Evolutionary conservation across 495 filamentous ascomycete genomes (phyloP).

Genomic region (Hyphodiscus hymeniophilus): DNA sequence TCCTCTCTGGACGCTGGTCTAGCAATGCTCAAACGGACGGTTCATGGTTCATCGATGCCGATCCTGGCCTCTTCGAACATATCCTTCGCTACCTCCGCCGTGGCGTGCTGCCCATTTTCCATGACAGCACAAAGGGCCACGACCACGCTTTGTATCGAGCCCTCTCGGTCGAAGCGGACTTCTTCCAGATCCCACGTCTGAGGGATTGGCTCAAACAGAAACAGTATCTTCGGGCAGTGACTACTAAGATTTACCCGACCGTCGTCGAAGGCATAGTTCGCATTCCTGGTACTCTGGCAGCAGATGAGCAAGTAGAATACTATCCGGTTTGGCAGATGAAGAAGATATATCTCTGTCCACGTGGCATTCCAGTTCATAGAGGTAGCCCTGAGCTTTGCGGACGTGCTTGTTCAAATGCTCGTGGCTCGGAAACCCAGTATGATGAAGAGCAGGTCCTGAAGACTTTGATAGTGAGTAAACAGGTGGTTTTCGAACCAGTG

Average conservation of each 20-base stretch:
- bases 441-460: background rate
- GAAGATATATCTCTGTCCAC: conserved; percentile 27
- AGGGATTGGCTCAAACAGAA: conserved; percentile 24
- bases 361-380: conserved; percentile 20
- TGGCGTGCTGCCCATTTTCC: conserved; percentile 31
- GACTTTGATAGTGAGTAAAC: no score
- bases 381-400: conserved; percentile 5
- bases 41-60: conserved; percentile 36
- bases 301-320: conserved; percentile 14
- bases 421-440: background rate
- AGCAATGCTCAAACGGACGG: background rate
- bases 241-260: background rate
- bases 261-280: background rate
- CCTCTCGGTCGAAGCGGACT: conserved; percentile 28
- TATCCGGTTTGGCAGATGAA: conserved; percentile 3
- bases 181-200: conserved; percentile 26
- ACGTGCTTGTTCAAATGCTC: background rate
- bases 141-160: conserved; percentile 27
- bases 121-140: conserved; percentile 25
- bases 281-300: conserved; percentile 2
- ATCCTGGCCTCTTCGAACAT: conserved; percentile 31
- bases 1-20: conserved; percentile 1
- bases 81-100: conserved; percentile 33
- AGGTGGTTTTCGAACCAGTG: no score
- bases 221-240: conserved; percentile 23